These are phyloP conservation scores for Conringia planisiliqua DNA, from an alignment of 345 rosid genomes.

Conservation along the genomic window DNA sequence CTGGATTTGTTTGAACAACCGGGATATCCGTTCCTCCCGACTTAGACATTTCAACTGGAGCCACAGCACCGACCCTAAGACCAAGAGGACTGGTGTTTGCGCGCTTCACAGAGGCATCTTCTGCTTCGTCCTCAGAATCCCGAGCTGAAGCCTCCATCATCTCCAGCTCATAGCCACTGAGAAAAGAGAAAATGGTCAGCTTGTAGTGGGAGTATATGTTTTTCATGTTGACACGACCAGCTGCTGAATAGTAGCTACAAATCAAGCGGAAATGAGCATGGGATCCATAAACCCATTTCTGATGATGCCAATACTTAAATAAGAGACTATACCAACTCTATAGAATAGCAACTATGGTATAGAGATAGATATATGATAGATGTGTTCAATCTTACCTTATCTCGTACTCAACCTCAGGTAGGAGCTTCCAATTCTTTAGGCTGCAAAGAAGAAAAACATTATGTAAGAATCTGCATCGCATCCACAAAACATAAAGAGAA, in stretches of 20 bases:
- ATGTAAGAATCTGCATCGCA: not conserved
- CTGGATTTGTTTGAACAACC: constrained; percentile 9
- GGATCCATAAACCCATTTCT: not conserved
- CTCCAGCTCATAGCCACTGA: constrained; percentile 82
- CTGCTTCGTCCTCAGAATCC: constrained; percentile 88
- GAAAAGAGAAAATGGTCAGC: constrained; percentile 11
- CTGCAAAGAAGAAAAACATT: constrained; percentile 38
- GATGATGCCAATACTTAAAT: not conserved
- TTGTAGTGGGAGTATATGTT: not conserved
- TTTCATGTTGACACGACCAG: not conserved
- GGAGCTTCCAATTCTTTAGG: constrained; percentile 82
- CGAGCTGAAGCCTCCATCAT: constrained; percentile 81
- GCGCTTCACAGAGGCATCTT: constrained; percentile 37
- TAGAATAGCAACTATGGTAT: not conserved
- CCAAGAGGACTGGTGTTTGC: constrained; percentile 46
- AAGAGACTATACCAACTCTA: constrained; percentile 5
- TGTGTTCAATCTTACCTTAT: constrained; percentile 53
- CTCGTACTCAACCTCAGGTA: constrained; percentile 68
- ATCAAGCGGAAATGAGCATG: constrained; percentile 3
- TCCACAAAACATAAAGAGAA: not conserved
- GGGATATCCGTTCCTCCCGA: constrained; percentile 26
- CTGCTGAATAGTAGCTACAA: not conserved
- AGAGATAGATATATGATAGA: not conserved
- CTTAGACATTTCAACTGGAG: constrained; percentile 33
- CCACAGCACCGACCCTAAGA: constrained; percentile 35